Conservation (phyloP, 495 filamentous ascomycete species). For the Aspergillus sparsus region DNA sequence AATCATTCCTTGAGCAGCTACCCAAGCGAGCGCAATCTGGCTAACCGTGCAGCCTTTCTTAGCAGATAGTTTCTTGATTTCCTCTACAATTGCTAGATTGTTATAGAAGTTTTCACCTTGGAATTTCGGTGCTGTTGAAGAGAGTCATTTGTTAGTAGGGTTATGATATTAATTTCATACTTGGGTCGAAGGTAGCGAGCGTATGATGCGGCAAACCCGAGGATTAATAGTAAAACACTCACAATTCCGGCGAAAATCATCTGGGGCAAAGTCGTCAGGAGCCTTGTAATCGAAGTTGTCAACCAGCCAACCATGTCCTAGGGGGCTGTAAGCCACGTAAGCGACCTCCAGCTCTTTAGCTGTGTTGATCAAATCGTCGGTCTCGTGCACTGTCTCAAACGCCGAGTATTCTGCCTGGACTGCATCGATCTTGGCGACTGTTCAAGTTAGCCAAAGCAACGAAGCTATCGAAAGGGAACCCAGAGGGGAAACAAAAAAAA, state of each 20-base stretch:
- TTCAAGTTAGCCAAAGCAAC: not conserved
- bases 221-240: slow-evolving; percentile 13
- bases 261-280: slow-evolving; percentile 46
- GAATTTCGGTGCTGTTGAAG: slow-evolving; percentile 43
- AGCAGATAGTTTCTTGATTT: slow-evolving; percentile 44
- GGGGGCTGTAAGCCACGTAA: slow-evolving; percentile 48
- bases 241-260: slow-evolving; percentile 45
- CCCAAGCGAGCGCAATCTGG: slow-evolving; percentile 51
- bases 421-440: slow-evolving; percentile 54
- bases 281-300: slow-evolving; percentile 45
- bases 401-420: slow-evolving; percentile 54
- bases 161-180: not conserved
- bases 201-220: not conserved
- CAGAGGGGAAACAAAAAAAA: not conserved
- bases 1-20: slow-evolving; percentile 49
- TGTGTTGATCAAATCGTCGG: slow-evolving; percentile 42
- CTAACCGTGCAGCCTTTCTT: slow-evolving; percentile 40
- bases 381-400: slow-evolving; percentile 51
- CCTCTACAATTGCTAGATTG: slow-evolving; percentile 46
- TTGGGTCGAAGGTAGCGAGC: not conserved
- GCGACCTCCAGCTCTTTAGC: slow-evolving; percentile 44
- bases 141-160: no score
- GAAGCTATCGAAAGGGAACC: no score
- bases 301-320: slow-evolving; percentile 50
- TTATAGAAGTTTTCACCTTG: slow-evolving; percentile 55